Base-by-base conservation (phyloP, 768 basidiomycete species). In the Psilocybe subaeruginosa region DNA sequence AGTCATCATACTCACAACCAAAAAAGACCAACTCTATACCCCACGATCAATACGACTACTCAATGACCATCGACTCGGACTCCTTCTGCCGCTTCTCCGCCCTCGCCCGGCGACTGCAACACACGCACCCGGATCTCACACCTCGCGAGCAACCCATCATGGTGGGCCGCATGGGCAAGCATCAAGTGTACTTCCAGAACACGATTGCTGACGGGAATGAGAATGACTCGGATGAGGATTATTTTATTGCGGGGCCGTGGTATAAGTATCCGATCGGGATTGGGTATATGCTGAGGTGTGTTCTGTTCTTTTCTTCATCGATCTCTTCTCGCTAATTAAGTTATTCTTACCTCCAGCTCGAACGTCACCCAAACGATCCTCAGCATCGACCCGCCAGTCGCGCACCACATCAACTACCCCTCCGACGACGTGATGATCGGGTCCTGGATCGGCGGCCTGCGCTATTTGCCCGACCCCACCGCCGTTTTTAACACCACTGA, bases 391-490 rank as follows among this genome's bases (percentile, higher is more conserved):
- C 56, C 56, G 12, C n/a, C 56, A 8, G 56, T 57, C 4, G 29
- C 56, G 3, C 56, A 57, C 19, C 56, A 57, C 30, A 39, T 57
- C 31, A 46, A 48, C n/a, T 57, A 57, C n/a, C 56, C 56, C n/a
- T 47, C 46, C 3, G 56, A 57, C 47, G 56, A 57, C 30, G 56
- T 57, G 12, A 57, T 57, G 56, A 57, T 57, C 19, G 56, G 56
- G 3, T 57, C 56, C 1, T 57, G 56, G 56, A 14, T 57, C 3
- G 56, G 23, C 8, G 29, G 29, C 3, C 56, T 57, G 2, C 33
- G 33, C 3, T 37, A 48, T 29, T 57, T n/a, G 17, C 56, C 29
- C 9, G 56, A 57, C 45, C 31, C 56, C 3, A 35, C 48, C 4
- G 56, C n/a, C 29, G 4, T 7, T 6, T 57, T 57, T n/a, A 3